Conservation (phyloP, 345 rosid genomes). For the Raphanus sativus region DNA sequence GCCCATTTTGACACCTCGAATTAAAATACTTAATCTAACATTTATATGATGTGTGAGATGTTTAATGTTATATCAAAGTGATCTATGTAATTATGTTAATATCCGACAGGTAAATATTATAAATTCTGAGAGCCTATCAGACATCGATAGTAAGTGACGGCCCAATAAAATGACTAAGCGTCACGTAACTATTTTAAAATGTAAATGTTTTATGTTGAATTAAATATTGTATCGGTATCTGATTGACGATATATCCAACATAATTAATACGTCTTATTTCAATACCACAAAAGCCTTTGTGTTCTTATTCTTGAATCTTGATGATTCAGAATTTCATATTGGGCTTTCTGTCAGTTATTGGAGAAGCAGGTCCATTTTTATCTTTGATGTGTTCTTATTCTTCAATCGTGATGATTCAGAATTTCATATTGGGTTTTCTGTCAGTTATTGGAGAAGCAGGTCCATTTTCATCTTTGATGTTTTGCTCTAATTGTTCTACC, state of each 20-base stretch:
- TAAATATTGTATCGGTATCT: background rate
- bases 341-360: constrained; percentile 7
- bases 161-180: background rate
- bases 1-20: background rate
- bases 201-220: background rate
- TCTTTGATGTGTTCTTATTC: background rate
- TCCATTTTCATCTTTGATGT: background rate
- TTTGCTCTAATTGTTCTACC: too few species aligned
- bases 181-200: background rate
- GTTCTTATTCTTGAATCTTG: too few species aligned
- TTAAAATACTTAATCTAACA: background rate
- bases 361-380: background rate
- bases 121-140: background rate
- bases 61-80: too few species aligned
- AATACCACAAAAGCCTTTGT: too few species aligned
- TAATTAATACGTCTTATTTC: too few species aligned
- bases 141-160: background rate
- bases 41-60: background rate
- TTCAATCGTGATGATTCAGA: background rate
- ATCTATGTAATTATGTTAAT: background rate
- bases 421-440: constrained; percentile 2
- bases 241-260: background rate
- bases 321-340: background rate
- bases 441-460: background rate
- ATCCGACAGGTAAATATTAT: background rate